Evolutionary conservation across 495 filamentous ascomycete genomes (phyloP), one percentile per base, ranked within the genome.

Genomic region (Talaromyces borbonicus): DNA sequence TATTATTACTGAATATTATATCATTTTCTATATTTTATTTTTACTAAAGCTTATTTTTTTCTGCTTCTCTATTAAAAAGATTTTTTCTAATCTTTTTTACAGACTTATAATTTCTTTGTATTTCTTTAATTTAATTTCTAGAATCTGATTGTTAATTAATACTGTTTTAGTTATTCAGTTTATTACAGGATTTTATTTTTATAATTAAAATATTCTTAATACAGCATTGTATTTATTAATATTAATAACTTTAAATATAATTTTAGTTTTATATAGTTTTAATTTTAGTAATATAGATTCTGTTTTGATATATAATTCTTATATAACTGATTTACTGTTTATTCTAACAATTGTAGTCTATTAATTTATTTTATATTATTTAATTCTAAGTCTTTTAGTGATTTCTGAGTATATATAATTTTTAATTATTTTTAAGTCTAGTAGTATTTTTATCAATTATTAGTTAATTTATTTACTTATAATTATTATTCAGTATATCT

Each of bases 231-330:
- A n/a, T n/a, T n/a, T n/a, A n/a, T n/a, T n/a, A n/a, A n/a, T n/a
- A n/a, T n/a, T n/a, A n/a, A n/a, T 30, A 2, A 30, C 2, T 8
- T 30, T 30, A 30, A 30, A 30, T 30, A 30, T 8, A 30, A 30
- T 1, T 8, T 8, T 30, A 8, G n/a, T 30, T 8, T 8, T 2
- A 30, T 30, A 30, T 8, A 12, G 2, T 30, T 12, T 2, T 30
- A 2, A 30, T 30, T 30, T 30, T 2, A 30, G n/a, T 30, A 30
- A 2, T 30, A 30, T 8, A 8, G 2, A 2, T 30, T 30, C 2
- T 30, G n/a, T 30, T 30, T 30, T 30, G 8, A 30, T 30, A 8
- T 30, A 66, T 66, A 0, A 19, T 18, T 39, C 67, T 29, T 29
- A 29, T 29, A 29, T 29, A 6, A 29, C 11, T 6, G 26, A 11